These are phyloP conservation scores for Leishmania amazonensis DNA, from an alignment of 208 protist species.

Conservation along the genomic window DNA sequence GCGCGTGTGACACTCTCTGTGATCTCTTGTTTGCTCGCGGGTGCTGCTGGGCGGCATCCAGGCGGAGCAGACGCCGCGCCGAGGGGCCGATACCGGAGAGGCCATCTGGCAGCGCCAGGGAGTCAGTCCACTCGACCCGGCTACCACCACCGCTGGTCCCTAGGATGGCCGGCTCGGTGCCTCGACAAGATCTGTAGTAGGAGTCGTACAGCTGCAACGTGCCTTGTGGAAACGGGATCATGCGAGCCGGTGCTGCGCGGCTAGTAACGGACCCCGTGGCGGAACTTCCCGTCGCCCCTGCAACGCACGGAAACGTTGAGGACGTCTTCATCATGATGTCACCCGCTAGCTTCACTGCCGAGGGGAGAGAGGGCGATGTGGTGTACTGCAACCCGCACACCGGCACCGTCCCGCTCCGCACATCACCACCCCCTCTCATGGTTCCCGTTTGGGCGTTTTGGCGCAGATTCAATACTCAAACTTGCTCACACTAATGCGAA, in stretches of 20 bases:
- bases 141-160: background rate
- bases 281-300: background rate
- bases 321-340: constrained; percentile 16
- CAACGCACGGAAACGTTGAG: background rate
- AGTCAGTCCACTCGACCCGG: background rate
- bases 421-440: background rate
- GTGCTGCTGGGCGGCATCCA: constrained; percentile 18
- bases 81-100: constrained; percentile 63
- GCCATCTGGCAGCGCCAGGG: constrained; percentile 19
- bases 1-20: background rate
- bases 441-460: background rate
- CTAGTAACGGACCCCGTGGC: background rate
- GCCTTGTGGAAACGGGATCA: constrained; percentile 16
- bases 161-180: constrained; percentile 5
- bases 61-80: constrained; percentile 36
- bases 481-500: background rate
- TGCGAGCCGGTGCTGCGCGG: background rate
- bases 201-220: constrained; percentile 33
- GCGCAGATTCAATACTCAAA: background rate
- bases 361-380: constrained; percentile 55
- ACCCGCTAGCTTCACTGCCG: constrained; percentile 23
- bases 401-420: constrained; percentile 40
- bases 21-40: background rate
- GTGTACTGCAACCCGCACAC: constrained; percentile 54
- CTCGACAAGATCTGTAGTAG: constrained; percentile 14